Evolutionary conservation across 495 filamentous ascomycete genomes (phyloP), one percentile per base, ranked within the genome.

Genomic region (Aspergillus biplanus): DNA sequence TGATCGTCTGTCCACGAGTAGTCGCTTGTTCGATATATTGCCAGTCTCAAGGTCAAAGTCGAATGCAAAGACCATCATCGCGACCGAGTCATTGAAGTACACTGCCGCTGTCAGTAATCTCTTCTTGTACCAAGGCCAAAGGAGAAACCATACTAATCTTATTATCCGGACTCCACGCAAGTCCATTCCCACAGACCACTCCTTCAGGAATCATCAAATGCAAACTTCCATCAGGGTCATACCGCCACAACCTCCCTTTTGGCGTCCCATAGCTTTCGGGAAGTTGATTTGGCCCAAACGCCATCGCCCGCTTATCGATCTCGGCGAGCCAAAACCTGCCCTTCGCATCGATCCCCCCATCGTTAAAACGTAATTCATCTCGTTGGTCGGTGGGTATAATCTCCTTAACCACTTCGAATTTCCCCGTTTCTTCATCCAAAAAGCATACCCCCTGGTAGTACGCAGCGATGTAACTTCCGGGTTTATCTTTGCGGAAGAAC

Each of bases 151-250:
- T 42, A 70, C 68, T 68, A 3, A 62, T 73, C 52, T 71, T 69
- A 58, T 73, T 73, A 61, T 76, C 71, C 21, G 66, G 69, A 64
- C 72, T 76, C 71, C 71, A 75, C 49, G 67, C 69, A 21, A 76
- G 57, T 2, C 74, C 71, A 64, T 76, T 76, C 13, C 72, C 71
- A 58, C 69, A 73, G 8, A 75, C 47, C 9, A 76, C 52, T 1
- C 68, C 67, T 9, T 64, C 69, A 8, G 48, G 35, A 21, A 66
- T 44, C 70, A 73, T 73, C 53, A 65, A 39, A 63, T 73, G 65
- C 21, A 74, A 52, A 46, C 62, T 66, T 0, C 67, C 70, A 61
- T 71, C 72, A 2, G 72, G 74, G 54, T 74, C 71, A 69, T 72
- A 76, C 49, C 74, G 62, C 74, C 74, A 75, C 7, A 76, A 54